Conservation (phyloP, 345 rosid species). For the Gossypium bickii region DNA sequence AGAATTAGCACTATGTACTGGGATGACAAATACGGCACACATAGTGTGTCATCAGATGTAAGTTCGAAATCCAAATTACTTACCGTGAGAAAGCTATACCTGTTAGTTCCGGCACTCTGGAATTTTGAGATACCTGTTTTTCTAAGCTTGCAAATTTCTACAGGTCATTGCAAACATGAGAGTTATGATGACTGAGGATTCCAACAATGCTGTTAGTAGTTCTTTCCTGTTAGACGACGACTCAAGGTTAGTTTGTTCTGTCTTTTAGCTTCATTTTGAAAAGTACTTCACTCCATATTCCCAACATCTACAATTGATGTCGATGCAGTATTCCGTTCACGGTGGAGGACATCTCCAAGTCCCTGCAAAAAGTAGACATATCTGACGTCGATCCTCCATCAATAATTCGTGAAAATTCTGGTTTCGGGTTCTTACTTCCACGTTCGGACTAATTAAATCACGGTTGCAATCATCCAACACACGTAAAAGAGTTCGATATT, state of each 20-base stretch:
- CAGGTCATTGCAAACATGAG: conserved; percentile 94
- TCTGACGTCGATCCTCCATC: conserved; percentile 84
- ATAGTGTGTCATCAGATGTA: conserved; percentile 95
- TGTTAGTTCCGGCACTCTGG: too few relatives aligned
- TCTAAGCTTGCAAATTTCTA: not conserved
- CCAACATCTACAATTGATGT: conserved; percentile 10
- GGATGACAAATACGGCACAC: conserved; percentile 99
- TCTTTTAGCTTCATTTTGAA: not conserved
- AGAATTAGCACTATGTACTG: conserved; percentile 98
- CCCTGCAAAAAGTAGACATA: conserved; percentile 84
- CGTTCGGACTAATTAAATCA: conserved; percentile 28
- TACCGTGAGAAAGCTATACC: not conserved
- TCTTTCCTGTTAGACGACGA: conserved; percentile 96
- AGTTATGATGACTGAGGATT: conserved; percentile 93
- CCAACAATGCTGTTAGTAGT: conserved; percentile 89
- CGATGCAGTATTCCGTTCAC: conserved; percentile 90
- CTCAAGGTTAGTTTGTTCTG: conserved; percentile 56
- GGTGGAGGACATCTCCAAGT: conserved; percentile 95
- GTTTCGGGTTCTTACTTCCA: conserved; percentile 84
- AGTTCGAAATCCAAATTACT: conserved; percentile 21
- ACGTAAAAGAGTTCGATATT: too few relatives aligned
- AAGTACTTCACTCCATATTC: not conserved
- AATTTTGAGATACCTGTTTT: too few relatives aligned
- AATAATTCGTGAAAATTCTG: conserved; percentile 81
- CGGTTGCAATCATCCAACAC: not conserved